phyloP scores from a whole-genome alignment of 441 rosid species.

The Erodium trifolium region DNA sequence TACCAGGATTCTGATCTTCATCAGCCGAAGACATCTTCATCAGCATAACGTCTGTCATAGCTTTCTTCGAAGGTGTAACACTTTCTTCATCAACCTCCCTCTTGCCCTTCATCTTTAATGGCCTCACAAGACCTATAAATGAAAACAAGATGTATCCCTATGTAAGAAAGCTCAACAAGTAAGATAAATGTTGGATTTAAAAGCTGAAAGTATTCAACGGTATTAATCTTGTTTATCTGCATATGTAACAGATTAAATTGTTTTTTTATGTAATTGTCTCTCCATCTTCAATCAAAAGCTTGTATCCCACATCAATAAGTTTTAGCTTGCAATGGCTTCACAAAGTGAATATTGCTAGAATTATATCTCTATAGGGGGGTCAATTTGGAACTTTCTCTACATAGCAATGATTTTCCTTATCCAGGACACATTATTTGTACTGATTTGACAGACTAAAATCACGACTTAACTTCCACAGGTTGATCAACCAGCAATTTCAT shows the following conservation, averaged over 20 bases:
- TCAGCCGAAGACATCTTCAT: constrained; percentile 7
- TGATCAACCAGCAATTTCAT: not conserved
- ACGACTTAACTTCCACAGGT: not conserved
- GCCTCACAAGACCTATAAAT: constrained; percentile 4
- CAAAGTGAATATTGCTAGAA: not conserved
- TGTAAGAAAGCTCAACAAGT: not conserved
- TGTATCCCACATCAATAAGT: not conserved
- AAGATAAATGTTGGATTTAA: not conserved
- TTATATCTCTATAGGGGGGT: not conserved
- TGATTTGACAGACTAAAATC: not conserved
- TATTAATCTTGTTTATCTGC: not conserved
- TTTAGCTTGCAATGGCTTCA: not conserved
- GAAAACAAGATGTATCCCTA: constrained; percentile 3
- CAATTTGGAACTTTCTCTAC: not conserved
- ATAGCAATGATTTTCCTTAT: too few relatives aligned
- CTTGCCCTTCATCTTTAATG: constrained; percentile 4
- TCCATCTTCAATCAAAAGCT: not conserved
- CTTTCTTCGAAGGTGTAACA: constrained; percentile 6
- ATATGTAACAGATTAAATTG: not conserved
- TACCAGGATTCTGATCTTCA: constrained; percentile 6
- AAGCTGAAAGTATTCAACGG: not conserved
- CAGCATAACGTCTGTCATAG: constrained; percentile 1
- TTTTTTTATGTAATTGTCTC: not conserved
- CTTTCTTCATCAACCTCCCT: not conserved
- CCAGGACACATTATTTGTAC: too few relatives aligned